Percentiles rank a stretch among this genome's conserved stretches.
phyloP scores from a whole-genome alignment of 2,329 filamentous ascomycete species.

The Didymella sp. region DNA sequence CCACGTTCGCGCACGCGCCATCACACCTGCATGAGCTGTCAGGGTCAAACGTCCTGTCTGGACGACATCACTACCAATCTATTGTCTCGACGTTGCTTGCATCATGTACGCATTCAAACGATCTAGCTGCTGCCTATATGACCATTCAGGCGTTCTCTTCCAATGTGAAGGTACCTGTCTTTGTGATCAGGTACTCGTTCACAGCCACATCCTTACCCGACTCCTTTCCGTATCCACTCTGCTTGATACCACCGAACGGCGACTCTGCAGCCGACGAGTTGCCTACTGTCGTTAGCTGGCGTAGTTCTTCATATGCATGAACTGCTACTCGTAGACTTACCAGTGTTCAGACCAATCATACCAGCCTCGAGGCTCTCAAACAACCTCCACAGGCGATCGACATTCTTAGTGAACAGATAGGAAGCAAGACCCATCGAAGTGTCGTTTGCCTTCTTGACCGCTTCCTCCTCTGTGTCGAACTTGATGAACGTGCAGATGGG shows the following conservation, averaged over 20 bases:
- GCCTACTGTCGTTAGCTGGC: conserved; percentile 46
- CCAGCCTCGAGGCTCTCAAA: conserved; percentile 72
- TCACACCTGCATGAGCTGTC: conserved; percentile 11
- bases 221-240: conserved; percentile 72
- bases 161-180: conserved; percentile 69
- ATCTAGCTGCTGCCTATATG: not conserved
- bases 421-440: conserved; percentile 70
- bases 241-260: conserved; percentile 72
- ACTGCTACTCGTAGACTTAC: conserved; percentile 38
- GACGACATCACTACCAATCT: not conserved
- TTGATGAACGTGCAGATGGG: conserved; percentile 69
- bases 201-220: conserved; percentile 71
- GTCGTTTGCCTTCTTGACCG: conserved; percentile 64
- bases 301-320: not conserved
- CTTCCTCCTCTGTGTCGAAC: conserved; percentile 72
- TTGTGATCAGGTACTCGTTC: conserved; percentile 67
- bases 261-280: conserved; percentile 71
- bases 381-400: conserved; percentile 70
- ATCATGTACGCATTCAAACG: not conserved
- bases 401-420: conserved; percentile 72
- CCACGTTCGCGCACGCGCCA: conserved; percentile 5
- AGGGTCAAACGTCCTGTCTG: not conserved
- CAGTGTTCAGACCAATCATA: conserved; percentile 72
- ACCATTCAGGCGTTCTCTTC: conserved; percentile 41
- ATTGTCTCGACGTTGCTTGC: not conserved